These are phyloP conservation scores for Dryas drummondii DNA, from an alignment of 306 rosid species.

Conservation along the genomic window DNA sequence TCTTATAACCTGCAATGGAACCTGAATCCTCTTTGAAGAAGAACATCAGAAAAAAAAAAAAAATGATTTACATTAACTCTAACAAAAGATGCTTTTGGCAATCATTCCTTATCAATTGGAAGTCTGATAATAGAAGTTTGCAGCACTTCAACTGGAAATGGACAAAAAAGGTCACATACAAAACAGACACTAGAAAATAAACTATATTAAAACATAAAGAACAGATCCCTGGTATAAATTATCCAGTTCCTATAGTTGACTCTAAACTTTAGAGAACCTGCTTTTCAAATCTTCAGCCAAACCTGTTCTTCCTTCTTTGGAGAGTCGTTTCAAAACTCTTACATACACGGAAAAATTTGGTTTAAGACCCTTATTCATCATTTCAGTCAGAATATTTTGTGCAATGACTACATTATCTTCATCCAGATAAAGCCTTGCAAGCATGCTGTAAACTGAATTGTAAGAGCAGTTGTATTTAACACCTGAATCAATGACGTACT, in stretches of 20 bases:
- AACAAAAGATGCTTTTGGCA: background rate
- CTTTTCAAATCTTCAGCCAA: constrained; percentile 51
- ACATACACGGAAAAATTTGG: constrained; percentile 51
- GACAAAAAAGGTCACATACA: background rate
- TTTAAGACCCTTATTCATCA: constrained; percentile 68
- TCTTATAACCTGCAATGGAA: background rate
- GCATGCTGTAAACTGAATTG: constrained; percentile 57
- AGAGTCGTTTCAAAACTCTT: constrained; percentile 40
- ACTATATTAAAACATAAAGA: background rate
- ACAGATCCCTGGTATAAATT: background rate
- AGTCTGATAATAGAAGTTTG: background rate
- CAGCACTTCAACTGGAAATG: constrained; percentile 1
- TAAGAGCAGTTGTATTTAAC: constrained; percentile 35
- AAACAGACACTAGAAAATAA: background rate
- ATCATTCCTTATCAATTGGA: constrained; percentile 9
- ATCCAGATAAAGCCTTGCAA: constrained; percentile 64
- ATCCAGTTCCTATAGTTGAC: constrained; percentile 22
- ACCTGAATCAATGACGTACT: constrained; percentile 43
- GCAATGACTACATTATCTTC: constrained; percentile 48
- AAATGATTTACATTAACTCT: background rate
- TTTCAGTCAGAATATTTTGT: constrained; percentile 46
- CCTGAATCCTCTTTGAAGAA: background rate
- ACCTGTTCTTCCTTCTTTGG: constrained; percentile 34
- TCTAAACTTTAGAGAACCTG: constrained; percentile 31
- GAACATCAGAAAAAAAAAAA: background rate